Evolutionary conservation across 2,329 filamentous ascomycete genomes (phyloP).

Genomic region (Hysterium pulicare): DNA sequence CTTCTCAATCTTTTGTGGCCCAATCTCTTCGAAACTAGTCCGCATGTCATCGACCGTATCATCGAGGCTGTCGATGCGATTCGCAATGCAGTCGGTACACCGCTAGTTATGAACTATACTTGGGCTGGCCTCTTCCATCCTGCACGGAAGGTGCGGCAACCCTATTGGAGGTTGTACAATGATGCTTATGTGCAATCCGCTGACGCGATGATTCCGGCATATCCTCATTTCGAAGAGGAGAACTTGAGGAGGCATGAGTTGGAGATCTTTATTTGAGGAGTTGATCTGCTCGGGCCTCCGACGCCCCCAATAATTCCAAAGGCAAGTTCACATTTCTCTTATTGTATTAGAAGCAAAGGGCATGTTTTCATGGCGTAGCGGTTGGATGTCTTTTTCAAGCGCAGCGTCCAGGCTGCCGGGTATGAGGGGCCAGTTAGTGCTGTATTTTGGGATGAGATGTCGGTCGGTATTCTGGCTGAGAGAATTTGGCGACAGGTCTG

Average conservation of each 20-base stretch:
- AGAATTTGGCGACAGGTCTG: no score
- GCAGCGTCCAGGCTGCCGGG: no score
- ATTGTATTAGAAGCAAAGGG: not conserved
- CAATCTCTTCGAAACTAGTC: constrained; percentile 95
- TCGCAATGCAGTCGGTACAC: constrained; percentile 86
- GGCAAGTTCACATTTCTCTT: not conserved
- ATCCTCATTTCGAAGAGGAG: constrained; percentile 81
- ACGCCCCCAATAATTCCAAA: not conserved
- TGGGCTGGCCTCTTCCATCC: constrained; percentile 98
- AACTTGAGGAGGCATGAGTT: constrained; percentile 75
- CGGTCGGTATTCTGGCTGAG: no score
- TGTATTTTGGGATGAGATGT: no score
- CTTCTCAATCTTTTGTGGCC: constrained; percentile 93
- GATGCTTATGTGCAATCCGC: constrained; percentile 92
- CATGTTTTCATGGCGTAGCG: no score
- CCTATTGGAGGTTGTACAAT: constrained; percentile 97
- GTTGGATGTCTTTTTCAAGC: no score
- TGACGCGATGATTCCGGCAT: constrained; percentile 95
- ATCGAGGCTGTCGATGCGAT: constrained; percentile 97
- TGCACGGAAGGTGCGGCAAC: constrained; percentile 86
- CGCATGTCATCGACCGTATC: constrained; percentile 96
- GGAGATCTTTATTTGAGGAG: constrained; percentile 71
- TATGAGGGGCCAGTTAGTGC: no score
- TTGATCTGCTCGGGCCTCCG: not conserved
- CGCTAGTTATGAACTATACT: constrained; percentile 93